Evolutionary conservation across 192 early-diverging fungal genomes (phyloP), one percentile per base, ranked within the genome.

Genomic region (Rhizophagus clarus): DNA sequence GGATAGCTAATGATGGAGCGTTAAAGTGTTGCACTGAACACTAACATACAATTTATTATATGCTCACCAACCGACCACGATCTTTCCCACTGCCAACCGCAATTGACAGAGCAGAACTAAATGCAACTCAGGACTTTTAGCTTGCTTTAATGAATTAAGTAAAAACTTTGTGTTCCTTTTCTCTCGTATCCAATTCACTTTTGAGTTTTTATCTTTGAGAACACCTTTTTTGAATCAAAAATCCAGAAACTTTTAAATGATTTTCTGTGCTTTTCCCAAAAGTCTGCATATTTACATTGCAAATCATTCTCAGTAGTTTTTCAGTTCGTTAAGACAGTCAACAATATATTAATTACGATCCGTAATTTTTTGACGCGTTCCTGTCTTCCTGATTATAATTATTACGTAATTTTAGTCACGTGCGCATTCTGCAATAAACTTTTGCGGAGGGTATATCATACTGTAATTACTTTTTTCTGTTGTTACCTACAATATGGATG

Each of bases 201-300:
- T 61, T 66, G 47, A 15, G 10, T 47, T 51, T 61, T 79, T 61
- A 69, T 79, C 77, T 51, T 69, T 45, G 37, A 79, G 31, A 71
- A 26, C 75, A 67, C 75, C 75, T 40, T n/a, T 29, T 47, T 47
- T 17, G 29, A 79, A 68, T 47, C 77, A 28, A 68, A 79, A 79
- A 72, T 34, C 66, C 37, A 79, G 64, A 49, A 62, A 79, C 69
- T 79, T 72, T 49, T 1, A 40, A 77, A 61, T 24, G 75, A 22
- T 77, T 7, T 28, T 77, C 1, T 22, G 29, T 26, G 3, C 37
- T 67, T n/a, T 71, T 22, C 66, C 77, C 77, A 79, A 69, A 79
- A 79, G 0, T 5, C n/a, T n/a, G n/a, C n/a, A n/a, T n/a, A n/a
- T n/a, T n/a, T n/a, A n/a, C n/a, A n/a, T n/a, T n/a, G n/a, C n/a